These are phyloP conservation scores for Solanum virginianum DNA, from an alignment of 257 asterid genomes.

Conservation along the genomic window DNA sequence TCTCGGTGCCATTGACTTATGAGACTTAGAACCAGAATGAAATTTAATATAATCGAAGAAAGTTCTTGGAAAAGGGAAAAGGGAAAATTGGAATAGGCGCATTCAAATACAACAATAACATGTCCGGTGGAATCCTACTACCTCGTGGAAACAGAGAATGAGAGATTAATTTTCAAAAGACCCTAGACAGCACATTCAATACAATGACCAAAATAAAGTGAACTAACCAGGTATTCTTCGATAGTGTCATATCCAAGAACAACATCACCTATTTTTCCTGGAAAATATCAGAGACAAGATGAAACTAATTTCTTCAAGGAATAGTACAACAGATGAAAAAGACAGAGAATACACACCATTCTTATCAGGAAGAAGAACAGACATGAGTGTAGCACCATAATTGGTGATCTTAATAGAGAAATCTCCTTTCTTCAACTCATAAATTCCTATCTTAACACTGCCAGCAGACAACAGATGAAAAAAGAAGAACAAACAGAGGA, in stretches of 20 bases:
- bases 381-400: slow-evolving; percentile 69
- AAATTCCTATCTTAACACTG: background rate
- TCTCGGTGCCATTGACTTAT: background rate
- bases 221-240: slow-evolving; percentile 40
- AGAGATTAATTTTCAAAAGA: too few species aligned
- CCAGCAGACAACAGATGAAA: background rate
- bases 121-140: too few species aligned
- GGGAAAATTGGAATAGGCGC: background rate
- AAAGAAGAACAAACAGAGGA: slow-evolving; percentile 9
- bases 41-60: background rate
- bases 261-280: slow-evolving; percentile 58
- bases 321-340: background rate
- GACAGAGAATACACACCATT: slow-evolving; percentile 27
- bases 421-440: slow-evolving; percentile 29
- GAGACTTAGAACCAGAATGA: background rate
- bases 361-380: slow-evolving; percentile 72
- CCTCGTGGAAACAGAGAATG: too few species aligned
- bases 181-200: background rate
- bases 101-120: background rate
- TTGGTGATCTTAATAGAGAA: slow-evolving; percentile 55
- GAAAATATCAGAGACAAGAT: background rate
- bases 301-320: background rate
- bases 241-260: slow-evolving; percentile 78
- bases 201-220: background rate
- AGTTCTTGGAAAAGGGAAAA: background rate